Percentiles rank a stretch among this genome's conserved stretches.
These are phyloP conservation scores for Typha latifolia DNA, from an alignment of 176 grass and related monocot genomes.

Conservation along the genomic window DNA sequence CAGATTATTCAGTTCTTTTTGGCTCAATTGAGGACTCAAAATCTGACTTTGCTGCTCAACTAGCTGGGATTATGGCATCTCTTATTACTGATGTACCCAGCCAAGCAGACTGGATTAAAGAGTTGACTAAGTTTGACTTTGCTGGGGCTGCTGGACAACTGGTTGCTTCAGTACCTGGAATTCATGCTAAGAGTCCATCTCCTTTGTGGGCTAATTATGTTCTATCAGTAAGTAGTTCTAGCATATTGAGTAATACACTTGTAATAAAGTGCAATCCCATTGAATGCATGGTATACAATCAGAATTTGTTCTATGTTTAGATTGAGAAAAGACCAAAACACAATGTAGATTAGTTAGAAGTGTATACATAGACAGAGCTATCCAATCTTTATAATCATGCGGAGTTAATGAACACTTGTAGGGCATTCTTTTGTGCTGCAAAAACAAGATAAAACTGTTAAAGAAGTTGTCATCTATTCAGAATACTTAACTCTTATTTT, in stretches of 20 bases:
- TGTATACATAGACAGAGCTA: no score
- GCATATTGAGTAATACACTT: neutral
- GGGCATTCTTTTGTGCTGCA: no score
- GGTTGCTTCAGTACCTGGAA: conserved; percentile 66
- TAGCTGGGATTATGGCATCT: conserved; percentile 60
- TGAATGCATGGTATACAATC: neutral
- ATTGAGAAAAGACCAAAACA: no score
- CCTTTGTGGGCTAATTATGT: conserved; percentile 47
- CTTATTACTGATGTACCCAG: conserved; percentile 54
- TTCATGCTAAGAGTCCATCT: conserved; percentile 40
- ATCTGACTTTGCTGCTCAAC: conserved; percentile 76
- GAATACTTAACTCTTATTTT: no score
- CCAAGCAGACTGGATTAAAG: conserved; percentile 74
- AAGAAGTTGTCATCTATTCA: no score
- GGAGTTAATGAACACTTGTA: no score
- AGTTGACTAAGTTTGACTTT: conserved; percentile 73
- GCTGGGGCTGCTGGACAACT: conserved; percentile 50
- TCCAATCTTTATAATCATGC: no score
- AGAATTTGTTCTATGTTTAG: neutral
- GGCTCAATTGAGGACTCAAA: conserved; percentile 25
- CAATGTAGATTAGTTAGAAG: no score
- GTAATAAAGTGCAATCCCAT: neutral
- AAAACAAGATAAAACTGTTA: no score
- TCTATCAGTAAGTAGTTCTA: conserved; percentile 47
- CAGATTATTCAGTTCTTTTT: conserved; percentile 67